Evolutionary conservation across 495 filamentous ascomycete species (phyloP), one percentile per base, ranked within the genome.

Genomic region (Sabuloglossum arenarium): DNA sequence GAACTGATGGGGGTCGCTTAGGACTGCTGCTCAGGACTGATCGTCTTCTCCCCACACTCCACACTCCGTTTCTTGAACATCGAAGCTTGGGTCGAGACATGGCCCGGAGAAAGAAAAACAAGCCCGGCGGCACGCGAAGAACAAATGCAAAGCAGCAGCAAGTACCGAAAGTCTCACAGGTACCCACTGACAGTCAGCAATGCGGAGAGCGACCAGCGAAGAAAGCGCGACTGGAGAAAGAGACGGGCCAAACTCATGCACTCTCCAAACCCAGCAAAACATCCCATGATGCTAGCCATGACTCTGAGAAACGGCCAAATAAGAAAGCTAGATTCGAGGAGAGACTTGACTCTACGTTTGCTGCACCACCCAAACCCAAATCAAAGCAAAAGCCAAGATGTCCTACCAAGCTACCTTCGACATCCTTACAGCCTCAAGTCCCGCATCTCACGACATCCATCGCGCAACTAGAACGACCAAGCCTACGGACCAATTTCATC

Each of bases 31-130:
- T n/a, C n/a, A n/a, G n/a, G n/a, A n/a, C n/a, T n/a, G n/a, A n/a
- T n/a, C n/a, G n/a, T n/a, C n/a, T n/a, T n/a, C n/a, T n/a, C n/a
- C n/a, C n/a, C n/a, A n/a, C n/a, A n/a, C n/a, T n/a, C n/a, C n/a
- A n/a, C n/a, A n/a, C n/a, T n/a, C n/a, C 30, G 30, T 11, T 11
- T 32, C 42, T 3, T 46, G 3, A 14, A 23, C 21, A 6, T 23
- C 42, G 42, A 6, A 6, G 47, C 47, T 6, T 0, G 28, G 21
- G 12, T 31, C 16, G 19, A 19, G 19, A 45, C 32, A 55, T 55
- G 54, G 32, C 54, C n/a, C 54, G 54, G 16, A 37, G 31, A 27
- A 55, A 55, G 34, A 55, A 45, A 25, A 42, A 55, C 11, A 45
- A 23, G 32, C 54, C 32, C 27, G 30, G 52, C 19, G 31, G 52